phyloP scores from a whole-genome alignment of 2,329 filamentous ascomycete species.

The Aphanoascus verrucosus region DNA sequence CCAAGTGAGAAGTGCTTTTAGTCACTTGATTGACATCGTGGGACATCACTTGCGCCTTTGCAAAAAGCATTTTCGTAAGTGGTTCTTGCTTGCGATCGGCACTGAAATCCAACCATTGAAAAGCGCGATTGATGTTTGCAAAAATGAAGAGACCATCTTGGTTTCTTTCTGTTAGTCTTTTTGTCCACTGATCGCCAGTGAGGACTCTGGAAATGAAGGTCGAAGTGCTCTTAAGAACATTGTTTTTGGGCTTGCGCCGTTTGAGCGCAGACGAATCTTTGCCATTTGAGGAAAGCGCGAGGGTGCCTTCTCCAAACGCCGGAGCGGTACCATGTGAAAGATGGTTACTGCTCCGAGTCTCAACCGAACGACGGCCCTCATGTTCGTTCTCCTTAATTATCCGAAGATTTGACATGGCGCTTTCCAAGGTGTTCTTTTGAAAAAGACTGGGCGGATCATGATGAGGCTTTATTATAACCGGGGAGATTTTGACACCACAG shows the following conservation, averaged over 20 bases:
- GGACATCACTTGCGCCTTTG: constrained; percentile 87
- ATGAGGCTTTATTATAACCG: constrained; percentile 59
- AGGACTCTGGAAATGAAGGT: constrained; percentile 97
- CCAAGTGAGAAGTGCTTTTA: constrained; percentile 68
- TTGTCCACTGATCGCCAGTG: constrained; percentile 68
- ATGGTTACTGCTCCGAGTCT: constrained; percentile 33
- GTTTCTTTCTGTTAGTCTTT: constrained; percentile 67
- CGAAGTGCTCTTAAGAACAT: constrained; percentile 96
- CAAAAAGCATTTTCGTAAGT: constrained; percentile 90
- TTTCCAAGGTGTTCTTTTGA: constrained; percentile 44
- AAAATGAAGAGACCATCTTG: constrained; percentile 78
- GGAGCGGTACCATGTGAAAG: constrained; percentile 36
- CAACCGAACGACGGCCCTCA: constrained; percentile 51
- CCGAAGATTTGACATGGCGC: constrained; percentile 24
- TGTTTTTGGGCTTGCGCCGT: constrained; percentile 90
- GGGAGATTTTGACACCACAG: constrained; percentile 70
- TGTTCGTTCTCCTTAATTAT: constrained; percentile 49
- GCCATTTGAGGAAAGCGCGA: constrained; percentile 56
- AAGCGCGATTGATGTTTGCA: constrained; percentile 88
- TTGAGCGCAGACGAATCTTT: constrained; percentile 58
- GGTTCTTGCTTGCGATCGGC: constrained; percentile 65
- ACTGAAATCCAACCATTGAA: constrained; percentile 89
- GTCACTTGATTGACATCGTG: constrained; percentile 84
- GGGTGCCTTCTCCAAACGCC: constrained; percentile 78
- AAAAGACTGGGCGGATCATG: constrained; percentile 39